Base-by-base conservation (phyloP, 257 asterid species). In the Perilla frutescens region DNA sequence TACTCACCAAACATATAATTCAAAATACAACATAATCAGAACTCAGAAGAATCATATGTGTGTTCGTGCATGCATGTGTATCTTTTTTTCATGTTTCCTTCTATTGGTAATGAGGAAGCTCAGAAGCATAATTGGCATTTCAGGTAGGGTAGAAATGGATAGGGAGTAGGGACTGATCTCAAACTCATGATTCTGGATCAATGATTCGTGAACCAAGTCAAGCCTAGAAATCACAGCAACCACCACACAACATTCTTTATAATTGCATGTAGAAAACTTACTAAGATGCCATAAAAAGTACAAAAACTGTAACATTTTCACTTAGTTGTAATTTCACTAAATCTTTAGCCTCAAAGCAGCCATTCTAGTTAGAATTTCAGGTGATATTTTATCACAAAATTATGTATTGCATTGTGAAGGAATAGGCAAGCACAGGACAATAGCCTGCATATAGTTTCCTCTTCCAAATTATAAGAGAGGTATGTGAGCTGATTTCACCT, bases 1-100 rank as follows among this genome's bases (percentile, higher is more conserved):
- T 10, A 55, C 39, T 5, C 20, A 53, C 11, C 37, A 50, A 41
- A 53, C 59, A 32, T 14, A 70, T 34, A 20, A 41, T 59, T 44
- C 68, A 76, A 62, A 51, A 49, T 43, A 72, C 45, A 45, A 58
- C 40, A 61, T 26, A 13, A 64, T 44, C 26, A 54, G 34, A 54
- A 13, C 44, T 44, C 26, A 54, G 34, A 54, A 49, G 51, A 55
- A 45, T 62, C 43, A 70, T 41, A 56, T 32, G 7, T 44, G 29
- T 68, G 13, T 55, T 40, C 4, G 11, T 9, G 62, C 51, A 32
- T 2, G 1, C 7, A 7, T 39, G 13, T 32, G 47, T 8, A 34
- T 50, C 48, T 65, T 34, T 29, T 48, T 47, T n/a, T 67, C 49
- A 13, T 3, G 4, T 51, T 45, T 15, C 37, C 50, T 20, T 45